Evolutionary conservation across 352 stramenopile species (phyloP).

Genomic region (Phytophthora foliorum): DNA sequence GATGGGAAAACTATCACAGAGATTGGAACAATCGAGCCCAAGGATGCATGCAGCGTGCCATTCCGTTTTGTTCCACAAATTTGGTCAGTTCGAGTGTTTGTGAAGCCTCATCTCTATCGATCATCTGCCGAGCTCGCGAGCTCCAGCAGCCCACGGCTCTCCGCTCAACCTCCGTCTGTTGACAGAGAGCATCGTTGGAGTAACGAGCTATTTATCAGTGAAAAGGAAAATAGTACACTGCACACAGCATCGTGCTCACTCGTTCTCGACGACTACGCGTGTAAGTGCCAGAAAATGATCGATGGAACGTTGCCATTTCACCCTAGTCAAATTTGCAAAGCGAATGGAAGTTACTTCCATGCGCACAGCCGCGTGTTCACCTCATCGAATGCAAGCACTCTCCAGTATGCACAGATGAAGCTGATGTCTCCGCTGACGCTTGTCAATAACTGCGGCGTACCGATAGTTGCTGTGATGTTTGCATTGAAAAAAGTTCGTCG

Average conservation of each 20-base stretch:
- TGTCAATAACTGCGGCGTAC: constrained; percentile 83
- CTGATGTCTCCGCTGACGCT: constrained; percentile 75
- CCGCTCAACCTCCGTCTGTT: constrained; percentile 22
- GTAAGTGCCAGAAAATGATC: constrained; percentile 83
- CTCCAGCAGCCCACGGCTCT: constrained; percentile 11
- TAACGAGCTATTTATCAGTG: constrained; percentile 81
- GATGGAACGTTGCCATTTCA: constrained; percentile 79
- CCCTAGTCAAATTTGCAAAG: constrained; percentile 70
- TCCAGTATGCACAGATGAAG: constrained; percentile 76
- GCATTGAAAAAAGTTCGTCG: constrained; percentile 84
- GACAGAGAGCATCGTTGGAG: constrained; percentile 80
- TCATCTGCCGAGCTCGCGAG: constrained; percentile 4
- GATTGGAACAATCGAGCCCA: constrained; percentile 71
- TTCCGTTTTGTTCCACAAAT: constrained; percentile 72
- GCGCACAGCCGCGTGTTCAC: constrained; percentile 71
- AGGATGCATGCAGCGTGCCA: constrained; percentile 69
- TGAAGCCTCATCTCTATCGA: constrained; percentile 56
- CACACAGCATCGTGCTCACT: constrained; percentile 73
- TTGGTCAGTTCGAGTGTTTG: constrained; percentile 66
- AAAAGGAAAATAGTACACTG: constrained; percentile 69
- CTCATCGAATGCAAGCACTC: constrained; percentile 69
- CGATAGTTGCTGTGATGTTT: constrained; percentile 76
- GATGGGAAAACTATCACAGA: constrained; percentile 70
- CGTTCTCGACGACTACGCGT: constrained; percentile 78
- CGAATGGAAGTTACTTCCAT: constrained; percentile 80